phyloP scores from a whole-genome alignment of 768 basidiomycete genomes.

The Gloeopeniophorella convolvens region DNA sequence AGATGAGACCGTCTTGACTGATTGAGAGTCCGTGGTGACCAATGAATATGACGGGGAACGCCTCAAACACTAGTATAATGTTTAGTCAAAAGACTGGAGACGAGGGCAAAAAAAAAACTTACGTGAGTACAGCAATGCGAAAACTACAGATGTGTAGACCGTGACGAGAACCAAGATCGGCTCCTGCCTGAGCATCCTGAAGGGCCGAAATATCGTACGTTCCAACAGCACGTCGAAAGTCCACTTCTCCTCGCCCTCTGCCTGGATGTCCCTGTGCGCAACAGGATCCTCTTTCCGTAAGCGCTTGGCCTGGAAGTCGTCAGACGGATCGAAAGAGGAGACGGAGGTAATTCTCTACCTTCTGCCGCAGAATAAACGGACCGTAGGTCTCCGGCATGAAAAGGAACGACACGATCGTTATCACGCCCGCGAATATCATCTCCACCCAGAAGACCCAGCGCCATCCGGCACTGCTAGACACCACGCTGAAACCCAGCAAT shows the following conservation, averaged over 20 bases:
- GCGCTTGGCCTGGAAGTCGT: conserved; percentile 31
- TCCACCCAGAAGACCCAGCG: conserved; percentile 13
- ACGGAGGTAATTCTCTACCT: neutral
- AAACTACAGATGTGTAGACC: conserved; percentile 53
- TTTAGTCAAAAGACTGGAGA: neutral
- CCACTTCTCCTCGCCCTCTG: conserved; percentile 55
- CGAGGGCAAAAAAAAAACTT: conserved; percentile 23
- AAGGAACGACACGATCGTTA: neutral
- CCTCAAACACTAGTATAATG: conserved; percentile 29
- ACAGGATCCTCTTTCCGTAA: conserved; percentile 47
- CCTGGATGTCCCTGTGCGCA: conserved; percentile 38
- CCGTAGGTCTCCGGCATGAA: conserved; percentile 8
- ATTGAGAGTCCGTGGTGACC: conserved; percentile 29
- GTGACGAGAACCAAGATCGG: conserved; percentile 58
- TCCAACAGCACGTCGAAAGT: conserved; percentile 43
- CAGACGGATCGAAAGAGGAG: neutral
- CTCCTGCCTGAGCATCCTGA: conserved; percentile 54
- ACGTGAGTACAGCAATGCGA: conserved; percentile 55
- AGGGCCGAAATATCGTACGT: conserved; percentile 51
- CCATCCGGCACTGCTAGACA: conserved; percentile 3
- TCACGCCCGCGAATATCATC: conserved; percentile 5
- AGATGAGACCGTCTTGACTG: conserved; percentile 33
- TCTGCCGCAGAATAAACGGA: neutral
- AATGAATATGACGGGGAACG: conserved; percentile 34
- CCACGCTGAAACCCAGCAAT: neutral